phyloP scores from a whole-genome alignment of 2,329 filamentous ascomycete genomes.

The Aureobasidium sp. region DNA sequence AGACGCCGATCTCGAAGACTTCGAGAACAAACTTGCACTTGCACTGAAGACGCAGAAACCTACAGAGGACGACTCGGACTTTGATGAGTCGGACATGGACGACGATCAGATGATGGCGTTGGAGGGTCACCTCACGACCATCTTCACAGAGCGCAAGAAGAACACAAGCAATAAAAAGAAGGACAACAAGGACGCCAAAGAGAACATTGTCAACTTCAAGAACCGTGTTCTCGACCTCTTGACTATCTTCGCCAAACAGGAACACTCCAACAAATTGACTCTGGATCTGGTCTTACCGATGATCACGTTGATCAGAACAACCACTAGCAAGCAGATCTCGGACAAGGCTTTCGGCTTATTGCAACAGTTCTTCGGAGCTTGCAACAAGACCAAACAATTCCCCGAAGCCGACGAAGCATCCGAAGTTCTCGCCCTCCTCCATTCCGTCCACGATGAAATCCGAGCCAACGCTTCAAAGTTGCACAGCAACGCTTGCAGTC shows the following conservation, averaged over 20 bases:
- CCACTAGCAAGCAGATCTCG: constrained; percentile 66
- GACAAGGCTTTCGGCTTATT: constrained; percentile 68
- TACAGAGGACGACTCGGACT: constrained; percentile 51
- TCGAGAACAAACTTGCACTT: constrained; percentile 70
- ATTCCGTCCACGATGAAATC: constrained; percentile 62
- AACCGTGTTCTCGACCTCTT: constrained; percentile 84
- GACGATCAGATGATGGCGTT: constrained; percentile 93
- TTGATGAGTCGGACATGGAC: constrained; percentile 71
- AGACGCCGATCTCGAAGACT: constrained; percentile 49
- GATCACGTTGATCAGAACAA: constrained; percentile 68
- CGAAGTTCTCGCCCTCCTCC: constrained; percentile 52
- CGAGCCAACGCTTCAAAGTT: constrained; percentile 57
- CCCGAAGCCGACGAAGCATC: constrained; percentile 36
- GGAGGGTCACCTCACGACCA: constrained; percentile 73
- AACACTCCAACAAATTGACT: constrained; percentile 60
- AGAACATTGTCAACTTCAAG: constrained; percentile 90
- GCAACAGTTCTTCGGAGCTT: constrained; percentile 62
- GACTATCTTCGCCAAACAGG: constrained; percentile 74
- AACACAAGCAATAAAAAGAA: constrained; percentile 63
- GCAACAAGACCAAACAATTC: constrained; percentile 40
- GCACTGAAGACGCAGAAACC: constrained; percentile 63
- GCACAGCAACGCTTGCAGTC: constrained; percentile 69
- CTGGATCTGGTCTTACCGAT: constrained; percentile 69
- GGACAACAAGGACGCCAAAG: constrained; percentile 78
- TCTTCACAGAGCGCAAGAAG: constrained; percentile 73